Evolutionary conservation across 2,329 filamentous ascomycete species (phyloP), one percentile per base, ranked within the genome.

Genomic region (Drechslerella coelobrocha): DNA sequence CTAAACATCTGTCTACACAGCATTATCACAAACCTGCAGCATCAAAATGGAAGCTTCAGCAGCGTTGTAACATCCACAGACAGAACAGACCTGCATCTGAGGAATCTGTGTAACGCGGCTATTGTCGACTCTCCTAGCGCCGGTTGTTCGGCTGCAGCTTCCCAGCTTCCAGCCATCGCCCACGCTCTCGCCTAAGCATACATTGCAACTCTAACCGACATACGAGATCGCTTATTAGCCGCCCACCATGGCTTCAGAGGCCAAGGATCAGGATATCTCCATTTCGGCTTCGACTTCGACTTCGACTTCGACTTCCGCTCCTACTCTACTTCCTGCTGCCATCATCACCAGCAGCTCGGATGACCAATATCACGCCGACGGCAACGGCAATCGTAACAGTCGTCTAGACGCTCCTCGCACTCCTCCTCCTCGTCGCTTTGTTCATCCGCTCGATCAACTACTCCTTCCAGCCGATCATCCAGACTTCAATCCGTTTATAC

Each of bases 1-100:
- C n/a, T n/a, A n/a, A n/a, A n/a, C n/a, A n/a, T n/a, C n/a, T n/a
- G n/a, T n/a, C n/a, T n/a, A n/a, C n/a, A n/a, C n/a, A n/a, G n/a
- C n/a, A n/a, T n/a, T n/a, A n/a, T n/a, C n/a, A n/a, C n/a, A 66
- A 52, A 52, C 53, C 26, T 65, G 26, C 52, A n/a, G 27, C 21
- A 48, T 23, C 21, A n/a, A n/a, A n/a, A n/a, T n/a, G n/a, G n/a
- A n/a, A n/a, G n/a, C n/a, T n/a, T n/a, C n/a, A n/a, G n/a, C n/a
- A n/a, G n/a, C n/a, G n/a, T n/a, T n/a, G n/a, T n/a, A n/a, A n/a
- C n/a, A n/a, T n/a, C n/a, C n/a, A 26, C 50, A 10, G 14, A 6
- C 37, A 45, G 41, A n/a, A n/a, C n/a, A n/a, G n/a, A n/a, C n/a
- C n/a, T n/a, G n/a, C n/a, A n/a, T n/a, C n/a, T n/a, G n/a, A n/a